A percentile compares a stretch with the other conserved stretches of the same genome.
Conservation (phyloP, 2,329 filamentous ascomycete species). For the Aspergillus fischeri region DNA sequence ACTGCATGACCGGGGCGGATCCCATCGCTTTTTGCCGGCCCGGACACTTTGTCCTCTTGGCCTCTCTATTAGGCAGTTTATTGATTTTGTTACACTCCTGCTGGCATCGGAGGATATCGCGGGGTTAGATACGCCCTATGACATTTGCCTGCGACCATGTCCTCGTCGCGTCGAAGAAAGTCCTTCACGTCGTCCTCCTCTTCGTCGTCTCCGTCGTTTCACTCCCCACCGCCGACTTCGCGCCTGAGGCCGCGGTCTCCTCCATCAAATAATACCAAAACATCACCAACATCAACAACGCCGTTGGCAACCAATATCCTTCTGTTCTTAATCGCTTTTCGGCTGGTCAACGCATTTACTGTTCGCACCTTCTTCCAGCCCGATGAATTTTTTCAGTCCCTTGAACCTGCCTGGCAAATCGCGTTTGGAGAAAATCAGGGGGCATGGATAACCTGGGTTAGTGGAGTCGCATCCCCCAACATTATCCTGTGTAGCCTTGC, state of each 20-base stretch:
- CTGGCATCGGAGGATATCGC: neutral
- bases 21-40: conserved; percentile 6
- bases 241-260: conserved; percentile 10
- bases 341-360: conserved; percentile 73
- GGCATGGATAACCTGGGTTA: conserved; percentile 95
- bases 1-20: conserved; percentile 1
- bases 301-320: conserved; percentile 25
- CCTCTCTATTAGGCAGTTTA: neutral
- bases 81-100: neutral
- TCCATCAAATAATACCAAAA: neutral
- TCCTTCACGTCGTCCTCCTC: neutral
- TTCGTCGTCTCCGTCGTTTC: neutral
- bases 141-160: neutral
- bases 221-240: conserved; percentile 2
- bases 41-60: neutral
- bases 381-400: conserved; percentile 93
- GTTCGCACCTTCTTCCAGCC: conserved; percentile 94
- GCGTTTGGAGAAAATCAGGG: conserved; percentile 73
- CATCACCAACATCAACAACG: conserved; percentile 3
- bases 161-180: neutral
- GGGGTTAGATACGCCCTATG: neutral
- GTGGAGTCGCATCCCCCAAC: conserved; percentile 23
- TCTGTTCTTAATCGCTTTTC: conserved; percentile 57
- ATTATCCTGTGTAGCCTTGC: neutral
- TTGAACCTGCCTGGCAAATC: conserved; percentile 89